Base-by-base conservation (phyloP, 768 basidiomycete genomes). In the Psilocybe tampanensis region DNA sequence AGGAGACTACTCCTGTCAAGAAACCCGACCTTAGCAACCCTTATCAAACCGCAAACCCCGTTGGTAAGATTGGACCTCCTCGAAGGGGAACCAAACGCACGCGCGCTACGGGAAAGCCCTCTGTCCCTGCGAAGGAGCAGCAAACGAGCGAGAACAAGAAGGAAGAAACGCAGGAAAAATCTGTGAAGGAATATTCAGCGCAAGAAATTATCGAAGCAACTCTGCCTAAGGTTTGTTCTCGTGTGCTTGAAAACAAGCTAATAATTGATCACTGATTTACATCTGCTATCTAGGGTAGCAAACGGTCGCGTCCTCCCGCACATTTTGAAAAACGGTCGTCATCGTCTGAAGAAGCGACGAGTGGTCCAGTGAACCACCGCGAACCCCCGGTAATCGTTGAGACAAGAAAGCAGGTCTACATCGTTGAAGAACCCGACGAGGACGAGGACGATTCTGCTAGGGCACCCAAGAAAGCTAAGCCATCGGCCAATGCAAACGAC, bases 181-280 rank as follows among this genome's bases (percentile, higher is more conserved):
- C 55, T 54, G 48, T 60, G 17, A 73, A 71, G 57, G 68, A 72
- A 51, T 66, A 70, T 47, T 83, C 85, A 33, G 81, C 86, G 1
- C 88, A 88, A 60, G 83, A 82, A 34, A 86, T 90, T 48, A 88
- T 92, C 44, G 88, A 90, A 70, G 88, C 89, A 2, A 91, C 90
- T 1, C 65, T 92, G 12, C 90, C 90, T 13, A 89, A 85, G 79
- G 86, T 85, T 56, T 56, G 80, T 70, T 15, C 18, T 32, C 52
- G 18, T 7, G 4, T 41, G 58, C 18, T 47, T 54, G n/a, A 36
- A 15, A 13, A 3, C 7, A 47, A 34, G 36, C 4, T 32, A 33
- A 34, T 6, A 39, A 13, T 18, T 24, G 23, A 36, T 24, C 8
- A 53, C 41, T 44, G 23, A 60, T 36, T 43, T 26, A 24, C 19